phyloP scores from a whole-genome alignment of 2,329 filamentous ascomycete species.

The Xylariaceae sp. region DNA sequence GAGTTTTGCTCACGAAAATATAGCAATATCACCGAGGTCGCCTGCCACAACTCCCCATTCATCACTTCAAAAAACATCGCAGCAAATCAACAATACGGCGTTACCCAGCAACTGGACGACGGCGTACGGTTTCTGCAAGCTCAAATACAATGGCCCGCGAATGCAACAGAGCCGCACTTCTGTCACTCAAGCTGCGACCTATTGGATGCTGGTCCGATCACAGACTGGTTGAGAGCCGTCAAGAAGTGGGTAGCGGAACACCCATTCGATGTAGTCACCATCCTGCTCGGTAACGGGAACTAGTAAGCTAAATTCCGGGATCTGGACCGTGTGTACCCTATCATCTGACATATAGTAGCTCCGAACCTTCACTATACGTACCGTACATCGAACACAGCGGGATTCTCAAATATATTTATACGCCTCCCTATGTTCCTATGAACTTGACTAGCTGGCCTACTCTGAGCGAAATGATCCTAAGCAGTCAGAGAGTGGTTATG shows the following conservation, averaged over 20 bases:
- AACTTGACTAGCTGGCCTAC: conserved; percentile 76
- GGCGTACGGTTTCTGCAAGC: conserved; percentile 63
- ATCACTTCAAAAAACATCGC: conserved; percentile 64
- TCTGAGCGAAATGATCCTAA: conserved; percentile 69
- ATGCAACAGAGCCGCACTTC: conserved; percentile 58
- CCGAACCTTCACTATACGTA: conserved; percentile 59
- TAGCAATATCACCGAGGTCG: conserved; percentile 75
- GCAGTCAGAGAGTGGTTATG: conserved; percentile 66
- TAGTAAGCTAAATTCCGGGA: conserved; percentile 39
- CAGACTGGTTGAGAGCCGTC: conserved; percentile 66
- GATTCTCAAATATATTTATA: conserved; percentile 68
- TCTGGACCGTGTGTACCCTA: neutral
- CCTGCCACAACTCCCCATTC: conserved; percentile 80
- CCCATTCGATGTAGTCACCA: conserved; percentile 82
- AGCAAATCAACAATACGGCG: conserved; percentile 67
- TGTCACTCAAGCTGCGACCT: conserved; percentile 83
- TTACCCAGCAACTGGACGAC: conserved; percentile 71
- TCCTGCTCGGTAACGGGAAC: conserved; percentile 81
- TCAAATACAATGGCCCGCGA: conserved; percentile 56
- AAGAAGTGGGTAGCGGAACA: conserved; percentile 68
- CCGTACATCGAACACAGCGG: conserved; percentile 67
- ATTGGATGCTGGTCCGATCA: conserved; percentile 74
- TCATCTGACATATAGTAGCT: conserved; percentile 31
- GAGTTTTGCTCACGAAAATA: conserved; percentile 75
- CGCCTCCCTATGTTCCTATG: conserved; percentile 68